Percentiles rank a stretch among this genome's conserved stretches.
These are phyloP conservation scores for Arthrobotrys entomopaga DNA, from an alignment of 2,329 filamentous ascomycete species.

Conservation along the genomic window DNA sequence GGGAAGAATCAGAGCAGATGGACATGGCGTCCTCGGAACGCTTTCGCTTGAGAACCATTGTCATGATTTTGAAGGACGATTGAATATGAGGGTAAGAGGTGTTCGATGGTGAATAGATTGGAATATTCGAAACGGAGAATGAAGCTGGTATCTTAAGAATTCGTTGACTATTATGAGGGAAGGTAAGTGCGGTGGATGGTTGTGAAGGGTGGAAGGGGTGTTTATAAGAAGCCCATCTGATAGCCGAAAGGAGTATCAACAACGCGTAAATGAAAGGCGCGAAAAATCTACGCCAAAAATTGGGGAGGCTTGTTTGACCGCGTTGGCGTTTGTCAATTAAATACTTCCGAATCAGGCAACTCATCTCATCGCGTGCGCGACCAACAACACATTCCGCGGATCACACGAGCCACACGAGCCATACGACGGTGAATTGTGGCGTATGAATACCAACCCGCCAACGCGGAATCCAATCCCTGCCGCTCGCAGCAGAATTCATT, in stretches of 20 bases:
- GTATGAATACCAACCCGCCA: neutral
- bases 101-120: neutral
- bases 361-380: slow-evolving; percentile 22
- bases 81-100: neutral
- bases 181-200: slow-evolving; percentile 6
- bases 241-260: slow-evolving; percentile 48
- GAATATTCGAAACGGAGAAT: too few relatives aligned
- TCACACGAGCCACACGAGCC: slow-evolving; percentile 9
- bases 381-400: neutral
- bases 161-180: neutral
- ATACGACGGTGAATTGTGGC: neutral
- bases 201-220: slow-evolving; percentile 1
- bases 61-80: neutral
- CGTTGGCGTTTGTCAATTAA: slow-evolving; percentile 21
- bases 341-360: slow-evolving; percentile 3
- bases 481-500: neutral
- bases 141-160: too few relatives aligned
- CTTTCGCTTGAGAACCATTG: slow-evolving; percentile 53
- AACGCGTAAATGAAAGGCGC: slow-evolving; percentile 42
- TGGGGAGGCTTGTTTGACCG: slow-evolving; percentile 8
- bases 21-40: slow-evolving; percentile 52
- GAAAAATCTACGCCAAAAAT: slow-evolving; percentile 15
- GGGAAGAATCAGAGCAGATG: slow-evolving; percentile 44
- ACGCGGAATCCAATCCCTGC: slow-evolving; percentile 24
- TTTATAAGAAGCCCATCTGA: slow-evolving; percentile 15